These are phyloP conservation scores for Aspergillus hiratsukae DNA, from an alignment of 2,329 filamentous ascomycete species.

Conservation along the genomic window DNA sequence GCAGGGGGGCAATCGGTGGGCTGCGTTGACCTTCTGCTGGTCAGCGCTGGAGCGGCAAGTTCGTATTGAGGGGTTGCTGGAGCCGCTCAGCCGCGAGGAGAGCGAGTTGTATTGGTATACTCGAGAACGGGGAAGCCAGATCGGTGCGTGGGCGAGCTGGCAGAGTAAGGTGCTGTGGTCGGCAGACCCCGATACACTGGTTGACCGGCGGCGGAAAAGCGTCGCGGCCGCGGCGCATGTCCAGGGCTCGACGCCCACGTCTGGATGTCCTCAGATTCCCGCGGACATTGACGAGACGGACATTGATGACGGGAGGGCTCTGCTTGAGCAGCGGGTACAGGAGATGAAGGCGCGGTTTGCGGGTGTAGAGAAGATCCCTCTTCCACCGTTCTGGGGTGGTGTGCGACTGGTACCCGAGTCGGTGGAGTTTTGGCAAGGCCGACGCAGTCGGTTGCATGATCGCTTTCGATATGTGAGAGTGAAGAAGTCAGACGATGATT, in stretches of 20 bases:
- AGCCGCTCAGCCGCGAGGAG: slow-evolving; percentile 65
- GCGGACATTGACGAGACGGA: slow-evolving; percentile 30
- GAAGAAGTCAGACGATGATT: slow-evolving; percentile 54
- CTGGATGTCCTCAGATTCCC: slow-evolving; percentile 17
- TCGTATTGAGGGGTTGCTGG: slow-evolving; percentile 73
- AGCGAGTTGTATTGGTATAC: slow-evolving; percentile 64
- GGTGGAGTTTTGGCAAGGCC: slow-evolving; percentile 95
- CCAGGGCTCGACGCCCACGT: background rate
- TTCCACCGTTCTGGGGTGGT: slow-evolving; percentile 94
- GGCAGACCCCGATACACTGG: slow-evolving; percentile 24
- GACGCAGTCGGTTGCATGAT: slow-evolving; percentile 86
- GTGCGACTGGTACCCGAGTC: slow-evolving; percentile 77
- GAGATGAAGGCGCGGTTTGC: slow-evolving; percentile 74
- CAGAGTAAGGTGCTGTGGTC: slow-evolving; percentile 71
- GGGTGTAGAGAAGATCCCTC: slow-evolving; percentile 72
- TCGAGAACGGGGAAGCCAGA: slow-evolving; percentile 69
- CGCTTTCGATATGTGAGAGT: slow-evolving; percentile 78
- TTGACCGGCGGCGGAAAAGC: slow-evolving; percentile 23
- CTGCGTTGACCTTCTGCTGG: slow-evolving; percentile 89
- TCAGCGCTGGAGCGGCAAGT: slow-evolving; percentile 81
- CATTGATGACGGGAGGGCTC: slow-evolving; percentile 62
- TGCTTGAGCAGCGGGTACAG: slow-evolving; percentile 71
- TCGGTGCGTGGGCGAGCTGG: slow-evolving; percentile 90
- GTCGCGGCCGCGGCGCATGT: slow-evolving; percentile 14
- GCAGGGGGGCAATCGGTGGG: slow-evolving; percentile 61